phyloP scores from a whole-genome alignment of 768 basidiomycete species.

The Clathrus columnatus region DNA sequence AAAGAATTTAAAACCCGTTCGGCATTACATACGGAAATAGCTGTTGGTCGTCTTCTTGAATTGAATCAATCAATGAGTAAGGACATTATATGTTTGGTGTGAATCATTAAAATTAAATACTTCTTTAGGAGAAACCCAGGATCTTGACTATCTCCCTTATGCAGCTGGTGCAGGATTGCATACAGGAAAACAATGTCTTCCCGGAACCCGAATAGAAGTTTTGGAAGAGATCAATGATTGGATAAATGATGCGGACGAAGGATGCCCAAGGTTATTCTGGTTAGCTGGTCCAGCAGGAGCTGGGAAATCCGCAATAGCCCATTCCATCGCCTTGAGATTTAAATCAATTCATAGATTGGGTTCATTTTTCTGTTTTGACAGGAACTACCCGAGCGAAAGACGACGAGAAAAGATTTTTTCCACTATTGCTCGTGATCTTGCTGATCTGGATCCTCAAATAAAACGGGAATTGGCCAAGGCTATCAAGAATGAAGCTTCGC shows the following conservation, averaged over 20 bases:
- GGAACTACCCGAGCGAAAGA: background rate
- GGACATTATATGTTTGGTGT: background rate
- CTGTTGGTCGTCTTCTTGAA: too few species aligned
- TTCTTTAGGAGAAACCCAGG: too few species aligned
- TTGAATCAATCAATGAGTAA: background rate
- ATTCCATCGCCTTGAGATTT: slow-evolving; percentile 5
- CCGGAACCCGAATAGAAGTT: slow-evolving; percentile 6
- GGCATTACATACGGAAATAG: too few species aligned
- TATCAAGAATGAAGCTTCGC: background rate
- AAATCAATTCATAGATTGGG: background rate
- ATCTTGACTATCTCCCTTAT: background rate
- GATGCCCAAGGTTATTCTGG: background rate
- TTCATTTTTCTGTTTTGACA: background rate
- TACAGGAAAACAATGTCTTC: background rate
- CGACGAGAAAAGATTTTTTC: background rate
- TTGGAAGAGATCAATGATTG: slow-evolving; percentile 7
- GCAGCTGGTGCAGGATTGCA: background rate
- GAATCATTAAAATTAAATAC: too few species aligned
- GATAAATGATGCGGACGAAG: background rate
- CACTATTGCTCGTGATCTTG: slow-evolving; percentile 12
- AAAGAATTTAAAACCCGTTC: too few species aligned
- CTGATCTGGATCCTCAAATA: background rate
- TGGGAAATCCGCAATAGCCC: slow-evolving; percentile 17
- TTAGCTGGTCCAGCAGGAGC: slow-evolving; percentile 12
- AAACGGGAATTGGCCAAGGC: background rate